Percentiles rank a stretch among this genome's conserved stretches.
Conservation (phyloP, 2,329 filamentous ascomycete genomes). For the Fusarium pseudonygamai region DNA sequence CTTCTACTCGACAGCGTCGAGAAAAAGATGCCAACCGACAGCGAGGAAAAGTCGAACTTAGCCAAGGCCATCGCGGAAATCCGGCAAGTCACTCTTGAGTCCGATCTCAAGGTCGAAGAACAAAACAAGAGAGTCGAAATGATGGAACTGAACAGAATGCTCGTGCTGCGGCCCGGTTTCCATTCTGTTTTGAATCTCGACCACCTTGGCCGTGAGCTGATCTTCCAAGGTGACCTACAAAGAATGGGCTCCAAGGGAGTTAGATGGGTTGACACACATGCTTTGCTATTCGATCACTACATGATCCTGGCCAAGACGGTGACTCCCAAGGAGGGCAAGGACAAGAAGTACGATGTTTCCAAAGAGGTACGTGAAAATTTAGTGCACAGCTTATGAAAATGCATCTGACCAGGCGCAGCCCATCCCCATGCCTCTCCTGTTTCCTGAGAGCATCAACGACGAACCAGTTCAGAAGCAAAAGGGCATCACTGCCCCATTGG, state of each 20-base stretch:
- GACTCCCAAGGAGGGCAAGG: conserved; percentile 72
- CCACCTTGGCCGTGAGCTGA: conserved; percentile 90
- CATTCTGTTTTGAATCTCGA: conserved; percentile 90
- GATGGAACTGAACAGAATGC: conserved; percentile 82
- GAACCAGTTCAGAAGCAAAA: conserved; percentile 88
- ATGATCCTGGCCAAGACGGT: conserved; percentile 89
- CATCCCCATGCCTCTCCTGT: conserved; percentile 95
- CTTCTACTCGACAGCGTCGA: conserved; percentile 84
- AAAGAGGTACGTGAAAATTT: conserved; percentile 72
- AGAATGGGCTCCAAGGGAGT: conserved; percentile 89
- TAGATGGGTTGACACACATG: conserved; percentile 93
- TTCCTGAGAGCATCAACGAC: conserved; percentile 91
- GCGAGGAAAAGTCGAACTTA: conserved; percentile 89
- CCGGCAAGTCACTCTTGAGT: conserved; percentile 86
- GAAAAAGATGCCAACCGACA: conserved; percentile 83
- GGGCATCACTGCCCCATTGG: conserved; percentile 71
- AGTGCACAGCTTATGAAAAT: not conserved
- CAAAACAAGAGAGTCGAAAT: conserved; percentile 91
- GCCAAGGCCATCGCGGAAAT: conserved; percentile 90
- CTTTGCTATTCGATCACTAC: conserved; percentile 95
- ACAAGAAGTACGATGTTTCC: conserved; percentile 93
- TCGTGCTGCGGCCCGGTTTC: conserved; percentile 88
- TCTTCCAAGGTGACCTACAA: conserved; percentile 89
- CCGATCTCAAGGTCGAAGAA: conserved; percentile 90
- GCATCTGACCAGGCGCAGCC: conserved; percentile 60